Base-by-base conservation (phyloP, 352 stramenopile genomes). In the Phytophthora agathidicida region DNA sequence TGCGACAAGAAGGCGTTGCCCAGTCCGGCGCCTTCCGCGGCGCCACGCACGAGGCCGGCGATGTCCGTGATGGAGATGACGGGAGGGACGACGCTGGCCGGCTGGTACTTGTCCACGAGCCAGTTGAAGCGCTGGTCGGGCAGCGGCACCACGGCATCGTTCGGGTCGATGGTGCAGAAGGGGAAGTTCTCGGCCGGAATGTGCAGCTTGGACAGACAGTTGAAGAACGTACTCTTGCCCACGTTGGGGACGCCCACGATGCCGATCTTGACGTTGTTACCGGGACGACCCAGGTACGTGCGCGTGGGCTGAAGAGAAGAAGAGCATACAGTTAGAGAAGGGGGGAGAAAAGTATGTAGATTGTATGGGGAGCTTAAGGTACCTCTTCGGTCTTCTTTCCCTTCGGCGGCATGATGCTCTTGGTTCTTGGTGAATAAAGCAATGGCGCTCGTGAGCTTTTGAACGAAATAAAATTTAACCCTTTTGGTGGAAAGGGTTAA, bases 191-290 rank as follows among this genome's bases (percentile, higher is more conserved):
- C 89, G 31, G 88, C 83, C 3, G 89, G 77, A 49, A 96, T 96
- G 65, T 97, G 94, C 42, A 96, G 77, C 80, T 97, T 97, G 22
- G 90, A 97, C 56, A 99, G 65, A 26, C 96, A 97, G 88, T 99
- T 99, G 86, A 99, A 99, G 38, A 99, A 93, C 17, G 97, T 99
- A 20, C 85, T 98, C 80, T 99, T 99, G 67, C 98, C 98, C 24
- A 99, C 98, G 80, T 99, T 99, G 14, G 98, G 98, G n/a, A 99
- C 74, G 32, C 97, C 96, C 45, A 99, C 97, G 53, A 99, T 99
- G 37, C 97, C 97, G 55, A 98, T 99, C 80, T 99, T 98, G 42
- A 99, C 90, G 62, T 98, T 99, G 82, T 95, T 95, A 37, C 76
- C 75, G 10, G 86, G 86, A 16, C 86, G 86, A 35, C 86, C 86